Evolutionary conservation across 257 asterid species (phyloP).

Genomic region (Prunella vulgaris): DNA sequence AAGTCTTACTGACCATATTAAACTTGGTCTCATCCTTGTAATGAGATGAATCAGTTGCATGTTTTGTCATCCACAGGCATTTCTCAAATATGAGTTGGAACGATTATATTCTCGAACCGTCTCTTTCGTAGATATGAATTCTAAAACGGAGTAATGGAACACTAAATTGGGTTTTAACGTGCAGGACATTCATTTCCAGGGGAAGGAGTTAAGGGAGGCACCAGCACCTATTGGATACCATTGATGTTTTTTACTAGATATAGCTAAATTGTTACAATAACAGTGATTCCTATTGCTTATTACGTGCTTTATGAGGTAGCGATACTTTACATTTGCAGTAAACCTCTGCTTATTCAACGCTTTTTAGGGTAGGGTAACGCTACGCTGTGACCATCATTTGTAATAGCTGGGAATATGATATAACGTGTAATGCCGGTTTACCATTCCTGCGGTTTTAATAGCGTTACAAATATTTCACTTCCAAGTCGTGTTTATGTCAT

Average conservation of each 20-base stretch:
- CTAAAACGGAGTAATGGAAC: background rate
- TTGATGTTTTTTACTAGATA: constrained; percentile 12
- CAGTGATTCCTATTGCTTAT: background rate
- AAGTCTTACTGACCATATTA: constrained; percentile 28
- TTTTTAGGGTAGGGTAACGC: background rate
- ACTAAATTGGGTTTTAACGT: background rate
- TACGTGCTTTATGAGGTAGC: background rate
- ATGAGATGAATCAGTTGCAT: no score
- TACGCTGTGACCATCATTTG: background rate
- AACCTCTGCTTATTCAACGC: background rate
- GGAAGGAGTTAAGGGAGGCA: constrained; percentile 71
- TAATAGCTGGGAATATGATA: no score
- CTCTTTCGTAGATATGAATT: background rate
- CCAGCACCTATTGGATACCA: constrained; percentile 86
- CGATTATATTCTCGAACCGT: background rate
- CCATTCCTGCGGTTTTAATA: background rate
- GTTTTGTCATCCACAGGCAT: background rate
- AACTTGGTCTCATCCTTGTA: background rate
- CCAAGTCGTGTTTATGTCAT: no score
- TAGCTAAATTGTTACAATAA: background rate
- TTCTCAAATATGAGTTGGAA: background rate
- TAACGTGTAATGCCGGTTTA: no score
- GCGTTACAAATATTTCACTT: background rate
- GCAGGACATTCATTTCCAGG: constrained; percentile 89
- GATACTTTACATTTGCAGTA: background rate